phyloP scores from a whole-genome alignment of 202 grass and related monocot genomes.

The Setaria italica region DNA sequence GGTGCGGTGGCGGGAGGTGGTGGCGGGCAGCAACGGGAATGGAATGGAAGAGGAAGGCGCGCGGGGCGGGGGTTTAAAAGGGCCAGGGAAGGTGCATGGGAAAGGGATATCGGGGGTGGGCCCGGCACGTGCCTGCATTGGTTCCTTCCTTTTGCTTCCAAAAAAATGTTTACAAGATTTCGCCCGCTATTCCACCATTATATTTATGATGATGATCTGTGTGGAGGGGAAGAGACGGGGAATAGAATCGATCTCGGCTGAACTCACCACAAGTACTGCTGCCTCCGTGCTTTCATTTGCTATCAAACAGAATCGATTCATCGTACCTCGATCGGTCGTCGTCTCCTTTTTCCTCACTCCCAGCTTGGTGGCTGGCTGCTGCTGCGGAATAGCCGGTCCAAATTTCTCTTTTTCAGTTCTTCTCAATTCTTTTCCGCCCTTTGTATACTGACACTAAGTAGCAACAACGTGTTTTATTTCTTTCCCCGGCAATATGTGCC shows the following conservation, averaged over 20 bases:
- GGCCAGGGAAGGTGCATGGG: constrained; percentile 18
- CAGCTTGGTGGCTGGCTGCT: not conserved
- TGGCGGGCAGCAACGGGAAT: not conserved
- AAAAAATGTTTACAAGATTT: not conserved
- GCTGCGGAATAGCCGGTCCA: not conserved
- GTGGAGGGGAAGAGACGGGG: not conserved
- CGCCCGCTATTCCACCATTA: not conserved
- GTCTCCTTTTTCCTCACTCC: not conserved
- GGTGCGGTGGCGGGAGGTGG: not conserved
- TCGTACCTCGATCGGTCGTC: not conserved
- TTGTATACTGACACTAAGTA: too few relatives aligned
- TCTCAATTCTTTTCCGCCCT: not conserved
- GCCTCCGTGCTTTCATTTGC: not conserved
- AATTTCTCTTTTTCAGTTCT: not conserved
- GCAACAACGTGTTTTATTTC: not conserved
- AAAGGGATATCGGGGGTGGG: constrained; percentile 40
- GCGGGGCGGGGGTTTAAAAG: constrained; percentile 7
- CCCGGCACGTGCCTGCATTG: constrained; percentile 45
- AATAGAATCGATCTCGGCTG: not conserved
- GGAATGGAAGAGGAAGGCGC: constrained; percentile 23
- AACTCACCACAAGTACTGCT: not conserved
- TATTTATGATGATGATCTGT: not conserved
- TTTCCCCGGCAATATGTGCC: not conserved
- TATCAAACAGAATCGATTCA: not conserved
- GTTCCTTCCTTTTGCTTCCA: constrained; percentile 10